These are phyloP conservation scores for Quambalaria eucalypti DNA, from an alignment of 1,284 basidiomycete species.

Conservation along the genomic window DNA sequence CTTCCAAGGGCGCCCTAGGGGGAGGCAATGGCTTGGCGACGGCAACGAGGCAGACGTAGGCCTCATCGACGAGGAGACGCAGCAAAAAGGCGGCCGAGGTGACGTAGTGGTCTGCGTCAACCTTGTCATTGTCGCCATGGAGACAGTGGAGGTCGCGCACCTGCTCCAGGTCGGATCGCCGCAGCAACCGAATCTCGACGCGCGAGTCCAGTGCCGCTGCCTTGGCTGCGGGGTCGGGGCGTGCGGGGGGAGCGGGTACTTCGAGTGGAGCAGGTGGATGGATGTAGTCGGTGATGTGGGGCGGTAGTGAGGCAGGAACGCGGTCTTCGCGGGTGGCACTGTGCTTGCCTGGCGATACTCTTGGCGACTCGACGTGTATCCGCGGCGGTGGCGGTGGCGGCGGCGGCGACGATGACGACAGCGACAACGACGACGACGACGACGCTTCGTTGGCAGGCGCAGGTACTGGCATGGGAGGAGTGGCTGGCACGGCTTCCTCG, in stretches of 20 bases:
- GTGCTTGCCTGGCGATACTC: too few species aligned
- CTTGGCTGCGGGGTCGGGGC: slow-evolving; percentile 9
- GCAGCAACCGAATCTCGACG: slow-evolving; percentile 26
- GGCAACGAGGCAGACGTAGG: slow-evolving; percentile 36
- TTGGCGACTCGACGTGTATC: too few species aligned
- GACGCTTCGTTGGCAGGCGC: neutral
- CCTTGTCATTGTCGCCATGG: slow-evolving; percentile 34
- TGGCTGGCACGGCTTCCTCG: neutral
- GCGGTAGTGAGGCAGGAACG: neutral
- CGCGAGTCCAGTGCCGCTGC: slow-evolving; percentile 33
- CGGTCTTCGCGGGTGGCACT: neutral
- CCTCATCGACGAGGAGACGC: slow-evolving; percentile 36
- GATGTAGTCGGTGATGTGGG: neutral
- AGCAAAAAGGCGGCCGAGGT: slow-evolving; percentile 34
- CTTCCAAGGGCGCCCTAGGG: slow-evolving; percentile 6
- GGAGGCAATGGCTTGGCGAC: slow-evolving; percentile 33
- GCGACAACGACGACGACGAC: neutral
- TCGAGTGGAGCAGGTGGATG: neutral
- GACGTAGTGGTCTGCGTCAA: slow-evolving; percentile 30
- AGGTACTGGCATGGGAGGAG: too few species aligned
- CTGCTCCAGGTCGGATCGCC: slow-evolving; percentile 34
- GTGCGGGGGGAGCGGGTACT: neutral
- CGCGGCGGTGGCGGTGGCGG: too few species aligned
- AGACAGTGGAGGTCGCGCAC: slow-evolving; percentile 38
- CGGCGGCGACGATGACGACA: slow-evolving; percentile 11